Percentiles rank a stretch among this genome's conserved stretches.
These are phyloP conservation scores for Vinca minor DNA, from an alignment of 257 asterid species.

Conservation along the genomic window DNA sequence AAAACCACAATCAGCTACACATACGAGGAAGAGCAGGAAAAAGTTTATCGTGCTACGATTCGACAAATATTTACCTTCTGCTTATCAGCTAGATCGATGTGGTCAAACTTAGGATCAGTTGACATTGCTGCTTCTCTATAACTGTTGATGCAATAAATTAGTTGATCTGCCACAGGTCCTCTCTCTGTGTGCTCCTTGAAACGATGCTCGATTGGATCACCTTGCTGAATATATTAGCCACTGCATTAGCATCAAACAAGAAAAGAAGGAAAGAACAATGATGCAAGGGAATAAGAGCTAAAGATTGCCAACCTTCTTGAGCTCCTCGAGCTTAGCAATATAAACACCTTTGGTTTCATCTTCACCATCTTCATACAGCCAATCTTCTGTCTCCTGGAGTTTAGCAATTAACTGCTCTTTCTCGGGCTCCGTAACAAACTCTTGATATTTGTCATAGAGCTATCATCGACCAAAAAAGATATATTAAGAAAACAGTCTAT, in stretches of 20 bases:
- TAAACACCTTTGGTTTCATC: conserved; percentile 77
- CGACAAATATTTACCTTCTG: conserved; percentile 42
- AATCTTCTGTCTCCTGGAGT: conserved; percentile 92
- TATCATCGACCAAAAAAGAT: conserved; percentile 7
- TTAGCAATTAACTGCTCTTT: conserved; percentile 54
- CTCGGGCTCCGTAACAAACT: conserved; percentile 60
- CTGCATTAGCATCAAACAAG: background rate
- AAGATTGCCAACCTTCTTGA: conserved; percentile 34
- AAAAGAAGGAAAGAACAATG: background rate
- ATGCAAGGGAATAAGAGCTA: no score
- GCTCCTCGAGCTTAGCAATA: conserved; percentile 78
- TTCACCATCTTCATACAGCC: conserved; percentile 96
- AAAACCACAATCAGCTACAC: background rate
- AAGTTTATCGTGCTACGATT: background rate
- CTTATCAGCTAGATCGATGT: conserved; percentile 66
- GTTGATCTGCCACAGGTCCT: conserved; percentile 61
- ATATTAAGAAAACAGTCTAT: conserved; percentile 10
- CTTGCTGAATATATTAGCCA: conserved; percentile 50
- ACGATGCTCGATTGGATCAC: conserved; percentile 83
- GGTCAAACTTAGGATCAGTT: conserved; percentile 69
- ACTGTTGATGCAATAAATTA: conserved; percentile 55
- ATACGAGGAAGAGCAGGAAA: background rate
- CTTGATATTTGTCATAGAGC: conserved; percentile 71
- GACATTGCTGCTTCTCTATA: conserved; percentile 79
- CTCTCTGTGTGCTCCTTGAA: conserved; percentile 69